Percentiles rank a stretch among this genome's conserved stretches.
Evolutionary conservation across 2,329 filamentous ascomycete species (phyloP).

Genomic region (Colletotrichum chrysophilum): DNA sequence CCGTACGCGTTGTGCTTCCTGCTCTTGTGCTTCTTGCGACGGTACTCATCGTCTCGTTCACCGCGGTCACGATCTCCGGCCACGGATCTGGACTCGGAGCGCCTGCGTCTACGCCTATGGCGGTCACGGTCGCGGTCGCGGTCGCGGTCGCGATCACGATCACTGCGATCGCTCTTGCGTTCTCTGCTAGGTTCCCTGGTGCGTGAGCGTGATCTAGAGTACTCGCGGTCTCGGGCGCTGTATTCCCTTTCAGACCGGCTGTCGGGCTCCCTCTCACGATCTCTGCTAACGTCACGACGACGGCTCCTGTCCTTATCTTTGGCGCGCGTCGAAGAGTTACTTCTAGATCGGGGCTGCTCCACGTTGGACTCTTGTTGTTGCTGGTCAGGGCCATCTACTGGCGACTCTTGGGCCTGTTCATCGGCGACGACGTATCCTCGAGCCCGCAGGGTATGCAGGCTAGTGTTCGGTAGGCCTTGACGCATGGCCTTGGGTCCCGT

Average conservation of each 20-base stretch:
- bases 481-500: slow-evolving; percentile 95
- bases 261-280: slow-evolving; percentile 33
- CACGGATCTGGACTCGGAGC: slow-evolving; percentile 52
- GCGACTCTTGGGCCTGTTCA: slow-evolving; percentile 28
- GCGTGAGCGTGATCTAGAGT: slow-evolving; percentile 39
- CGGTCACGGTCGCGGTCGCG: not conserved
- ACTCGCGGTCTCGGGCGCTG: slow-evolving; percentile 20
- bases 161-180: slow-evolving; percentile 47
- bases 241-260: slow-evolving; percentile 25
- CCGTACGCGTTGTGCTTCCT: slow-evolving; percentile 43
- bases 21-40: slow-evolving; percentile 56
- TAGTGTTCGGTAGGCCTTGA: slow-evolving; percentile 84
- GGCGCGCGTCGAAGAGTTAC: slow-evolving; percentile 50
- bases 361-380: slow-evolving; percentile 33
- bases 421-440: slow-evolving; percentile 53
- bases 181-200: slow-evolving; percentile 45
- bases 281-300: slow-evolving; percentile 39
- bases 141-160: slow-evolving; percentile 34
- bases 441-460: slow-evolving; percentile 69
- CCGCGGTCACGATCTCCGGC: slow-evolving; percentile 42
- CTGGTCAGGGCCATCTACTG: slow-evolving; percentile 30
- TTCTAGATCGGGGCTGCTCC: slow-evolving; percentile 46
- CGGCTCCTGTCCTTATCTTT: slow-evolving; percentile 37
- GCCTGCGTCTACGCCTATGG: slow-evolving; percentile 56
- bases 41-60: slow-evolving; percentile 51